Percentiles rank a stretch among this genome's conserved stretches.
phyloP scores from a whole-genome alignment of 257 asterid species.

The Phtheirospermum japonicum region DNA sequence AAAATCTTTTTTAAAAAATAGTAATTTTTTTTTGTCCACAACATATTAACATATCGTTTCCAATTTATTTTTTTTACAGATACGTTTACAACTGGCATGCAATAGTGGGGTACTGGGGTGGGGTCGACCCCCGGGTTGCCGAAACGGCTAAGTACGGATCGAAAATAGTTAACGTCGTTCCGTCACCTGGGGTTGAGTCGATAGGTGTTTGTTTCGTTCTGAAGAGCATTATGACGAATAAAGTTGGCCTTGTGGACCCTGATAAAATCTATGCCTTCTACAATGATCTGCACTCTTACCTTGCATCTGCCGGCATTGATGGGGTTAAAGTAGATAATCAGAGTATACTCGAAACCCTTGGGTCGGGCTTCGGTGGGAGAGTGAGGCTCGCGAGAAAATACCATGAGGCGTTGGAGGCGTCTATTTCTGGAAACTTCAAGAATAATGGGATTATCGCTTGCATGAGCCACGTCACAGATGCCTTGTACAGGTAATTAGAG shows the following conservation, averaged over 20 bases:
- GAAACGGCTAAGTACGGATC: constrained; percentile 60
- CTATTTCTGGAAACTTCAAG: constrained; percentile 57
- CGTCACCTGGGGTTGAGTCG: constrained; percentile 65
- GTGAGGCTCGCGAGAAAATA: constrained; percentile 63
- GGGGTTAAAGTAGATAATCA: constrained; percentile 79
- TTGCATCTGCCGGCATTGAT: constrained; percentile 62
- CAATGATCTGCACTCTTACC: constrained; percentile 60
- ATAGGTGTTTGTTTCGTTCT: constrained; percentile 53
- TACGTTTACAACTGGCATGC: constrained; percentile 82
- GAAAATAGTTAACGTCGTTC: constrained; percentile 42
- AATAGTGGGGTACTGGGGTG: constrained; percentile 81
- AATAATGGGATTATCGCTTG: constrained; percentile 79
- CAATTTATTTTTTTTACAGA: constrained; percentile 38
- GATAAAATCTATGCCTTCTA: constrained; percentile 55
- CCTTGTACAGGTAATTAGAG: constrained; percentile 56
- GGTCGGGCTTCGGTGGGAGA: constrained; percentile 75
- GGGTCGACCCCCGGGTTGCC: constrained; percentile 59
- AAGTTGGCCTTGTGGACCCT: constrained; percentile 74
- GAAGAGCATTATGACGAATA: constrained; percentile 50
- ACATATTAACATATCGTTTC: not conserved
- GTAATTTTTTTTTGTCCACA: constrained; percentile 3
- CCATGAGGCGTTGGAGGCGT: constrained; percentile 71
- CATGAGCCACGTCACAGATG: constrained; percentile 83
- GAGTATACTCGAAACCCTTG: constrained; percentile 74
- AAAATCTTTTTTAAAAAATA: not conserved